Evolutionary conservation across 2,329 filamentous ascomycete genomes (phyloP), one percentile per base, ranked within the genome.

Genomic region (Pseudocercospora pini-densiflorae): DNA sequence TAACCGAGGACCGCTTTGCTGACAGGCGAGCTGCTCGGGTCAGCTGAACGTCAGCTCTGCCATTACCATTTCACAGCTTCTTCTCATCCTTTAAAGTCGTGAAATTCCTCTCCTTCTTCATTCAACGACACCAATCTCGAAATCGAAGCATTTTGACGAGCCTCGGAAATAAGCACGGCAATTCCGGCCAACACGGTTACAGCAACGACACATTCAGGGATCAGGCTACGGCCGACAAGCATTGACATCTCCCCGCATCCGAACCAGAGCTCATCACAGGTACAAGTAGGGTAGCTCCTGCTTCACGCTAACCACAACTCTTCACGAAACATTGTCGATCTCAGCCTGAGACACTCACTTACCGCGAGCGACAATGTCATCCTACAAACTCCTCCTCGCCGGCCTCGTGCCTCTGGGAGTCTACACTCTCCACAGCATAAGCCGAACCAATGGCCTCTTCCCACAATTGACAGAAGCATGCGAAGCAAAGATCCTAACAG

Each of bases 321-420:
- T 55, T 33, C 51, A n/a, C 23, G 12, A 55, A 55, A 29, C 8
- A 27, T 2, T 10, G 5, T n/a, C 51, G 4, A 55, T 12, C 51
- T 55, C 51, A 55, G 27, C 27, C 51, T 31, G 23, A 54, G 21
- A n/a, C 36, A 40, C 27, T 27, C 27, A 27, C 27, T 3, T 27
- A 27, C 27, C 9, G 1, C 47, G 47, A 51, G n/a, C 23, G 7
- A 51, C 19, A 51, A 54, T 54, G 51, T 54, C 51, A 16, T 33
- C 51, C 27, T 55, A 55, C 51, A 55, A 55, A 27, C 10, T 55
- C 24, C 51, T 55, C 51, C 21, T 55, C 51, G 51, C 51, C 51
- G 8, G 51, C 12, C 51, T 55, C 51, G 51, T 55, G 1, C 51
- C 51, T 4, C 8, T 55, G 4, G 51, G 51, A 19, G 14, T 55